Conservation (phyloP, 2,329 filamentous ascomycete genomes). For the Zymoseptoria crescenta region DNA sequence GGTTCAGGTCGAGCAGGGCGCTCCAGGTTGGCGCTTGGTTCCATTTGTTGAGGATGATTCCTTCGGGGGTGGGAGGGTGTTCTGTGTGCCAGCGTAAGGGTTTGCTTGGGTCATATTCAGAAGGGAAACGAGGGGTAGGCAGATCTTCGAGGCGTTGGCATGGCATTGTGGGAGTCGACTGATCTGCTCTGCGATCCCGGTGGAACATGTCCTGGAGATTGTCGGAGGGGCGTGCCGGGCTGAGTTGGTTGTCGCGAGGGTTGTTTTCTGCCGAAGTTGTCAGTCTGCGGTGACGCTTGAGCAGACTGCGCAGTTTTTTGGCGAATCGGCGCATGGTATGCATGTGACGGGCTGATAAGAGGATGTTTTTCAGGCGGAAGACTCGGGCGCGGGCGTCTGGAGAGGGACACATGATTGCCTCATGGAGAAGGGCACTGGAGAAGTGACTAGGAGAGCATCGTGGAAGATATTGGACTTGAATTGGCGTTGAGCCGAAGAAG, state of each 20-base stretch:
- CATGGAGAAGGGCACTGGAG: background rate
- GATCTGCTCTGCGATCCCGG: background rate
- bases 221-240: background rate
- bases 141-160: background rate
- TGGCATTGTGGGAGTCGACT: background rate
- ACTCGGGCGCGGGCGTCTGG: background rate
- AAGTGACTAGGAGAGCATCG: background rate
- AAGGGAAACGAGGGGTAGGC: background rate
- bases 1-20: background rate
- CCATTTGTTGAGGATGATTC: background rate
- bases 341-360: background rate
- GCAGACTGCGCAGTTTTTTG: background rate
- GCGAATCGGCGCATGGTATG: background rate
- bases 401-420: background rate
- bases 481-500: background rate
- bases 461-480: background rate
- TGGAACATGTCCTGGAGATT: background rate
- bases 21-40: background rate
- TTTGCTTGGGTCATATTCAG: background rate
- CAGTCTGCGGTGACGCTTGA: background rate
- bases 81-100: background rate
- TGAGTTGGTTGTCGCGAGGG: background rate
- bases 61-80: background rate
- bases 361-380: background rate
- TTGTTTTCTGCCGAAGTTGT: background rate